Percentiles rank a stretch among this genome's conserved stretches.
Conservation (phyloP, 31 red algal species). For the Bonnemaisonia californica region DNA sequence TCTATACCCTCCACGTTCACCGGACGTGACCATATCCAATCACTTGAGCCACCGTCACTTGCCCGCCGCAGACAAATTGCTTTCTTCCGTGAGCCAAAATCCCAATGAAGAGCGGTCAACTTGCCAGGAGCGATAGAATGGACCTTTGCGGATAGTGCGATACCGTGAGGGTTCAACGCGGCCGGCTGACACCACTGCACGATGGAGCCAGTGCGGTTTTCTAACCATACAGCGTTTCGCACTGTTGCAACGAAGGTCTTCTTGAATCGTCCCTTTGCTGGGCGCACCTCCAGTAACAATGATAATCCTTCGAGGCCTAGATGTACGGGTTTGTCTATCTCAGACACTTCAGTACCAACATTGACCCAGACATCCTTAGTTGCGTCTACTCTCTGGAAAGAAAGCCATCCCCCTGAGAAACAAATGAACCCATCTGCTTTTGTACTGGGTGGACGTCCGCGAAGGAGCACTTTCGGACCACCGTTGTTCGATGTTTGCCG, state of each 20-base stretch:
- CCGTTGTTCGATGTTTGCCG: slow-evolving; percentile 29
- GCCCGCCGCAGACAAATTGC: slow-evolving; percentile 83
- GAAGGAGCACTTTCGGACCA: slow-evolving; percentile 55
- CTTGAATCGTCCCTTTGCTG: slow-evolving; percentile 74
- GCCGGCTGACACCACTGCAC: slow-evolving; percentile 93
- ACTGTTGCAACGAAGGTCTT: slow-evolving; percentile 78
- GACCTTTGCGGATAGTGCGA: slow-evolving; percentile 73
- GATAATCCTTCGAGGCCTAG: slow-evolving; percentile 62
- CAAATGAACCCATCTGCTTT: slow-evolving; percentile 66
- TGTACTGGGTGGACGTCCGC: slow-evolving; percentile 68
- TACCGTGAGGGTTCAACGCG: slow-evolving; percentile 73
- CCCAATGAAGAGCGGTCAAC: slow-evolving; percentile 82
- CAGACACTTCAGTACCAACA: slow-evolving; percentile 68
- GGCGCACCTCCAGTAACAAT: slow-evolving; percentile 79
- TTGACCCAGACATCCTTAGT: slow-evolving; percentile 79
- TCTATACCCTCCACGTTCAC: slow-evolving; percentile 68
- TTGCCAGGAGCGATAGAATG: slow-evolving; percentile 67
- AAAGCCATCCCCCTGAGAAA: slow-evolving; percentile 79
- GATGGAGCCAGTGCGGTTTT: slow-evolving; percentile 76
- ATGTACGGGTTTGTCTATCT: slow-evolving; percentile 76
- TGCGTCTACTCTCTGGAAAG: slow-evolving; percentile 77
- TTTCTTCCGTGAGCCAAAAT: slow-evolving; percentile 66
- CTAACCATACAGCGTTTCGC: slow-evolving; percentile 78
- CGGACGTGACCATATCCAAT: slow-evolving; percentile 97
- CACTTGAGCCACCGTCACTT: slow-evolving; percentile 62